Evolutionary conservation across 139 green algal genomes (phyloP).

Genomic region (Picochlorum sp.): DNA sequence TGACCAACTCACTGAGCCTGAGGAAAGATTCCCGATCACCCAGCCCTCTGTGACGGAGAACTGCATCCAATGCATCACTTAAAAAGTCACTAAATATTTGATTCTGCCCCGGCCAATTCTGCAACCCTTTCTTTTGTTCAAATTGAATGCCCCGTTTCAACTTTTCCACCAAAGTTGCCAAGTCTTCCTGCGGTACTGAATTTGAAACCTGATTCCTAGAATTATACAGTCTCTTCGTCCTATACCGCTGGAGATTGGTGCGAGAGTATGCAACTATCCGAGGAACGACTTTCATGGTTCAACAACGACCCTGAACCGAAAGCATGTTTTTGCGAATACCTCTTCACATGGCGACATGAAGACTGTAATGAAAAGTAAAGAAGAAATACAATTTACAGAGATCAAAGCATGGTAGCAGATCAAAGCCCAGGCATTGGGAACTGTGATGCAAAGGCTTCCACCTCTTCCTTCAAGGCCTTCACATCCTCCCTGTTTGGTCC

Average conservation of each 20-base stretch:
- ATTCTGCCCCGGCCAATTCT: constrained; percentile 7
- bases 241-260: too few species aligned
- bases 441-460: constrained; percentile 80
- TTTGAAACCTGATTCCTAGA: too few species aligned
- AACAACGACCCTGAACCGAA: too few species aligned
- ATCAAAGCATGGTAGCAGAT: not conserved
- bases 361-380: not conserved
- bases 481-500: constrained; percentile 30
- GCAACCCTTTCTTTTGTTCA: not conserved
- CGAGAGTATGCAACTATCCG: too few species aligned
- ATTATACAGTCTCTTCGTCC: too few species aligned
- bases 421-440: constrained; percentile 73
- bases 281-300: too few species aligned
- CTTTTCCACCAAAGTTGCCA: too few species aligned
- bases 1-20: too few species aligned
- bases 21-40: too few species aligned
- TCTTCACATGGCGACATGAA: too few species aligned
- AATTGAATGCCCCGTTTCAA: not conserved
- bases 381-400: not conserved
- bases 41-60: not conserved
- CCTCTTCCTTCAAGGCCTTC: constrained; percentile 57
- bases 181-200: too few species aligned
- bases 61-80: not conserved
- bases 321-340: too few species aligned
- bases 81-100: constrained; percentile 4